Evolutionary conservation across 768 basidiomycete genomes (phyloP).

Genomic region (Thelephora ganbajun): DNA sequence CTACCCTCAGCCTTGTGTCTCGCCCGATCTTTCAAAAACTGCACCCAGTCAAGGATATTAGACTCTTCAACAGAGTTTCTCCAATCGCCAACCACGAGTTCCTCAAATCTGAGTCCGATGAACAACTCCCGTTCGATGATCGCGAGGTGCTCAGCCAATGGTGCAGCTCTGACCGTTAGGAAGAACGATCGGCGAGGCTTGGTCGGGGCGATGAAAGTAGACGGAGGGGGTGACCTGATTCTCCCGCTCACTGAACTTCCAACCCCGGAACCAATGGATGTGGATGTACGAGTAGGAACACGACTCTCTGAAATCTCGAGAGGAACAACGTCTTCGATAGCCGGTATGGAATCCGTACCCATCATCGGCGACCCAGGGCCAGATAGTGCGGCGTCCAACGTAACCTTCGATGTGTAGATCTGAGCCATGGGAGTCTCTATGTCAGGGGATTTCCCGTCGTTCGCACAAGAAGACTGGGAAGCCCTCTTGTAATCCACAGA

Average conservation of each 20-base stretch:
- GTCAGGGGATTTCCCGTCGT: neutral
- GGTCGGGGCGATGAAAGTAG: constrained; percentile 19
- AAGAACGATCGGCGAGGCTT: constrained; percentile 62
- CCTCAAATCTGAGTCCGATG: constrained; percentile 75
- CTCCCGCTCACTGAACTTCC: neutral
- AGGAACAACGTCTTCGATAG: constrained; percentile 48
- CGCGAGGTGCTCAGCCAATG: constrained; percentile 63
- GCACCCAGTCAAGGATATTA: too few relatives aligned
- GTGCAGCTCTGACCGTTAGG: constrained; percentile 42
- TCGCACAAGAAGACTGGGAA: neutral
- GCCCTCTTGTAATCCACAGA: neutral
- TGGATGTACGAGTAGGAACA: constrained; percentile 25
- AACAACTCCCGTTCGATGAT: constrained; percentile 86
- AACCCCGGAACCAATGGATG: constrained; percentile 16
- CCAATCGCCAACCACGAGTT: constrained; percentile 65
- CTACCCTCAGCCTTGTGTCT: too few relatives aligned
- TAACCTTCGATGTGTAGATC: neutral
- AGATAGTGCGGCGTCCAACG: neutral
- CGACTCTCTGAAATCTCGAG: constrained; percentile 52
- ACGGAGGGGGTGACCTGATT: constrained; percentile 12
- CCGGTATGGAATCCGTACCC: constrained; percentile 30
- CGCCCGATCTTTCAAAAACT: too few relatives aligned
- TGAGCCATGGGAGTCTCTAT: too few relatives aligned
- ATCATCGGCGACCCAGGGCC: neutral
- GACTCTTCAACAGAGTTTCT: too few relatives aligned